Base-by-base conservation (phyloP, 148 eudicot species). In the Talinum fruticosum region DNA sequence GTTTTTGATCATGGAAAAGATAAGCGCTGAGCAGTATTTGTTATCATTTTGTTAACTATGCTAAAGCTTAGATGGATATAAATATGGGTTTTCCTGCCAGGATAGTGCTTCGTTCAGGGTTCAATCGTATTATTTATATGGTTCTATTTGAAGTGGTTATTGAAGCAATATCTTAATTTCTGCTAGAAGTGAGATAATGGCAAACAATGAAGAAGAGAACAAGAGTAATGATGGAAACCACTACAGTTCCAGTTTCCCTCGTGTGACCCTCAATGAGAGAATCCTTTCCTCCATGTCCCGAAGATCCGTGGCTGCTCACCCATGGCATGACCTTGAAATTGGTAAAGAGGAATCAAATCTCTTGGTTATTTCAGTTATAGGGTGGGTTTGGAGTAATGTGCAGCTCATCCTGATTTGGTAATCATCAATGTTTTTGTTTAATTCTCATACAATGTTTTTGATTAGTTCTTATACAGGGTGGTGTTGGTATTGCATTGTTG, bases 291-390 rank as follows among this genome's bases (percentile, higher is more conserved):
- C 97, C 19, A 88, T 94, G 92, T 87, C 94, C 29, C 87, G 80
- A 34, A 87, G 91, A 87, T 89, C 99, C 72, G 82, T 89, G 69
- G 99, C 96, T 87, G 96, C 97, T 83, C 99, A 95, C 83, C 99
- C 99, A 8, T 95, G 98, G 99, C 97, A 95, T 89, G 99, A 95
- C 80, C 81, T 94, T 30, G 94, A 94, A 81, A 91, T 94, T 79
- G 98, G 97, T 93, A 84, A 62, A 29, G 36, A 3, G 29, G 41
- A 3, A 67, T 47, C 16, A 23, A 6, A 23, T 3, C 34, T 54
- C n/a, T 33, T 36, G 15, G 49, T 69, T 81, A 2, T 67, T 57
- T 73, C 2, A 33, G 33, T 33, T 37, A 34, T 2, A 12, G 33
- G 34, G 14, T 62, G 32, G 10, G 12, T 57, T 59, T 47, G 65